These are phyloP conservation scores for Cyclotella choctawhatcheeana DNA, from an alignment of 108 stramenopile genomes.

Conservation along the genomic window DNA sequence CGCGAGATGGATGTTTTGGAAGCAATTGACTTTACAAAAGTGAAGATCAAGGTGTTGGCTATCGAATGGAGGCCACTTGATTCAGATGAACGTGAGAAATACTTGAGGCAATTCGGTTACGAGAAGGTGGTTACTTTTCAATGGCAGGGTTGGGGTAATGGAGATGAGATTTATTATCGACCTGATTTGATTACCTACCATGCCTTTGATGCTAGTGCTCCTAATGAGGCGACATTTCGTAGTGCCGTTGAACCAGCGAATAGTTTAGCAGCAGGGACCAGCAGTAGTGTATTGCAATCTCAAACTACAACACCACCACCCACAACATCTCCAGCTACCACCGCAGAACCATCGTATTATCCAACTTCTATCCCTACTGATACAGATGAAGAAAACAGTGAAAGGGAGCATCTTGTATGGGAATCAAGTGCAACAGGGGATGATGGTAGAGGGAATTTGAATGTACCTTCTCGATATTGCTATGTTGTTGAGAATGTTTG, in stretches of 20 bases:
- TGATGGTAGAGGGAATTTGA: too few relatives aligned
- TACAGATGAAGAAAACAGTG: background rate
- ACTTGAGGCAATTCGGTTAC: slow-evolving; percentile 22
- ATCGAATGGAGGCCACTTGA: slow-evolving; percentile 18
- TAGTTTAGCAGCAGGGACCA: too few relatives aligned
- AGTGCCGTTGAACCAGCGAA: too few relatives aligned
- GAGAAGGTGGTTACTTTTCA: background rate
- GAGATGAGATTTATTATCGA: slow-evolving; percentile 22
- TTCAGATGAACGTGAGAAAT: slow-evolving; percentile 5
- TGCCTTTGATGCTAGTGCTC: background rate
- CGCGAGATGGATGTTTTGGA: slow-evolving; percentile 13
- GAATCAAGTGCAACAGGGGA: too few relatives aligned
- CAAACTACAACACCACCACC: too few relatives aligned
- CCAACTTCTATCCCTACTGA: background rate
- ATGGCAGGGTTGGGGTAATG: background rate
- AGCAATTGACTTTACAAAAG: slow-evolving; percentile 15
- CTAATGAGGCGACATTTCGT: background rate
- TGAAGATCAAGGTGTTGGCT: slow-evolving; percentile 12
- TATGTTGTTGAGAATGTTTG: slow-evolving; percentile 23
- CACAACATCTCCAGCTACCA: background rate
- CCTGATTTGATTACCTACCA: slow-evolving; percentile 11
- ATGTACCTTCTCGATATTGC: too few relatives aligned
- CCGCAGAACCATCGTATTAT: background rate
- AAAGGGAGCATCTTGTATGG: slow-evolving; percentile 12
- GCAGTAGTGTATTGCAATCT: too few relatives aligned